phyloP scores from a whole-genome alignment of 169 alveolate species.

The Babesia divergens region DNA sequence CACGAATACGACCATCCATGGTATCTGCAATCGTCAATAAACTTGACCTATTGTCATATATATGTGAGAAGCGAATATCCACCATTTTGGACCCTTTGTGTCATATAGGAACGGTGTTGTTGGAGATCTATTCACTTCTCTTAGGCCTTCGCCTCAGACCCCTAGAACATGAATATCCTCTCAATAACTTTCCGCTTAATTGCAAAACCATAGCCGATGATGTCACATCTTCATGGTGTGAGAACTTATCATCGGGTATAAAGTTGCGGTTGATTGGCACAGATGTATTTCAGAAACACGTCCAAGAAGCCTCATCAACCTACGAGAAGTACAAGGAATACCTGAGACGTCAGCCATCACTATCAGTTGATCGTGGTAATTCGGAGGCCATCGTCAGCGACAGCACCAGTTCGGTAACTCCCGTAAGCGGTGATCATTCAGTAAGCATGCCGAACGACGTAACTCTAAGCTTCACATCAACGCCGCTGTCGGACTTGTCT shows the following conservation, averaged over 20 bases:
- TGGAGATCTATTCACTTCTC: constrained; percentile 42
- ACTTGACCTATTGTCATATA: neutral
- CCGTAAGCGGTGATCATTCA: neutral
- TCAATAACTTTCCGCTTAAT: constrained; percentile 53
- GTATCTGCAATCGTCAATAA: constrained; percentile 30
- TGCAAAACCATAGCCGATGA: neutral
- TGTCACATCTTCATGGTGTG: neutral
- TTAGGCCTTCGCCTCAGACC: constrained; percentile 18
- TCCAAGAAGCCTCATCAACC: neutral
- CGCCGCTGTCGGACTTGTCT: neutral
- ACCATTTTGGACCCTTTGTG: constrained; percentile 65
- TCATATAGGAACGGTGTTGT: constrained; percentile 54
- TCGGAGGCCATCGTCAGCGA: neutral
- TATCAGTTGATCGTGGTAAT: neutral
- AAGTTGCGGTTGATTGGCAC: constrained; percentile 2
- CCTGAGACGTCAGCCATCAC: neutral
- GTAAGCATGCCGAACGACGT: neutral
- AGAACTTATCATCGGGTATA: neutral
- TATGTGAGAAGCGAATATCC: neutral
- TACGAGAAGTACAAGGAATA: neutral
- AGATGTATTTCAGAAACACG: neutral
- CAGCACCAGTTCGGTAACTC: neutral
- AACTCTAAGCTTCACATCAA: neutral
- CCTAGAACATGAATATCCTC: constrained; percentile 28
- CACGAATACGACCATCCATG: constrained; percentile 29